Percentiles rank a stretch among this genome's conserved stretches.
phyloP scores from a whole-genome alignment of 2,329 filamentous ascomycete genomes.

The Conoideocrella luteorostrata region DNA sequence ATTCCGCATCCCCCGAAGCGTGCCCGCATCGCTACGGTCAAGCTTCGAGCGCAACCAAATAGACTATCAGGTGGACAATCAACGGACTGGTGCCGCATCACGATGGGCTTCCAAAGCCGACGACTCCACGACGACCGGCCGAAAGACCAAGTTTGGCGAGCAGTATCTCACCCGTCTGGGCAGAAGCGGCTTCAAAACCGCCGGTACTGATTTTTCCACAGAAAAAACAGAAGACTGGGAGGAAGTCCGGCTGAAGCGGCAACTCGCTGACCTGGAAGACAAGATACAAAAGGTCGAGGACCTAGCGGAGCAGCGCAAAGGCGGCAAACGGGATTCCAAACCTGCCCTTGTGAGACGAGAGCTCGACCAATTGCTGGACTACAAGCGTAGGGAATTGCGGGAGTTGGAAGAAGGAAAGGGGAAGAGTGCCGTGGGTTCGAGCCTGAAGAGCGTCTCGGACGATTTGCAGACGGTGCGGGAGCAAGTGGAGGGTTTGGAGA shows the following conservation, averaged over 20 bases:
- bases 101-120: conserved; percentile 76
- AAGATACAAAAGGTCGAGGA: conserved; percentile 81
- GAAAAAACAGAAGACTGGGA: conserved; percentile 95
- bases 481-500: conserved; percentile 85
- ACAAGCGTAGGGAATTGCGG: conserved; percentile 75
- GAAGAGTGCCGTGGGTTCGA: conserved; percentile 62
- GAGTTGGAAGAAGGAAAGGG: conserved; percentile 68
- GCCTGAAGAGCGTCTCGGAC: conserved; percentile 70
- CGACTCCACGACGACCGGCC: conserved; percentile 74
- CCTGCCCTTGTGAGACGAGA: conserved; percentile 91
- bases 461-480: conserved; percentile 88
- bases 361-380: conserved; percentile 88
- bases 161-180: conserved; percentile 90
- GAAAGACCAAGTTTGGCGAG: conserved; percentile 96
- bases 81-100: conserved; percentile 55
- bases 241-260: conserved; percentile 89
- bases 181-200: conserved; percentile 70
- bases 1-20: conserved; percentile 83
- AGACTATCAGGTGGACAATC: conserved; percentile 85
- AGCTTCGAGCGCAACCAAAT: conserved; percentile 96
- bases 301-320: conserved; percentile 57
- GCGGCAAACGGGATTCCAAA: conserved; percentile 66
- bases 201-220: conserved; percentile 83
- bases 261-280: conserved; percentile 80
- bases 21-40: conserved; percentile 83